Conservation (phyloP, 176 grass and related monocot genomes). For the maize (Zea mays) region DNA sequence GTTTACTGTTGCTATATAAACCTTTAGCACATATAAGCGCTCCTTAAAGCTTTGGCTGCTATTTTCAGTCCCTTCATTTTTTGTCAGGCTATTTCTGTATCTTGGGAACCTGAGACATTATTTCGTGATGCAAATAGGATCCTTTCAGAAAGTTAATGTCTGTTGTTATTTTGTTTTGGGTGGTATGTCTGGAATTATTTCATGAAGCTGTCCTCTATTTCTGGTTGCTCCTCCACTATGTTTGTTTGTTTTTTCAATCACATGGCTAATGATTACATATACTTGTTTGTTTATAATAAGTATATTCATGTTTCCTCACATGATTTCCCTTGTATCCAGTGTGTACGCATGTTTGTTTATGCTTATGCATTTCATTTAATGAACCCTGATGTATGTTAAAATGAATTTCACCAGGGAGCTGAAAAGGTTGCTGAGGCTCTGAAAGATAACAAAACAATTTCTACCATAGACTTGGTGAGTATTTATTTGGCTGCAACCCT, state of each 20-base stretch:
- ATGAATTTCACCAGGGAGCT: conserved; percentile 69
- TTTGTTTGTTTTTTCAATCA: background rate
- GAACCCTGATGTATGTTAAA: conserved; percentile 35
- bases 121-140: conserved; percentile 6
- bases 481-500: conserved; percentile 20
- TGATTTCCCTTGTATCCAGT: background rate
- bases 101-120: background rate
- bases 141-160: conserved; percentile 20
- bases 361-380: conserved; percentile 19
- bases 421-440: conserved; percentile 91
- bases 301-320: conserved; percentile 6
- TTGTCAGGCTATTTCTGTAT: conserved; percentile 11
- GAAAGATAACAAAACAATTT: conserved; percentile 84
- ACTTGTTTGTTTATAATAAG: background rate
- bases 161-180: background rate
- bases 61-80: conserved; percentile 18
- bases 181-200: conserved; percentile 11
- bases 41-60: conserved; percentile 20
- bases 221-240: background rate
- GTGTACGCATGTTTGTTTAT: conserved; percentile 23
- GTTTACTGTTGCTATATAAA: background rate
- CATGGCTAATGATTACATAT: conserved; percentile 5
- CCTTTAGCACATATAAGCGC: background rate
- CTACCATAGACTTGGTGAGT: conserved; percentile 84
- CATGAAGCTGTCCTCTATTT: conserved; percentile 9